Conservation (phyloP, 257 asterid genomes). For the Plectranthus barbatus region DNA sequence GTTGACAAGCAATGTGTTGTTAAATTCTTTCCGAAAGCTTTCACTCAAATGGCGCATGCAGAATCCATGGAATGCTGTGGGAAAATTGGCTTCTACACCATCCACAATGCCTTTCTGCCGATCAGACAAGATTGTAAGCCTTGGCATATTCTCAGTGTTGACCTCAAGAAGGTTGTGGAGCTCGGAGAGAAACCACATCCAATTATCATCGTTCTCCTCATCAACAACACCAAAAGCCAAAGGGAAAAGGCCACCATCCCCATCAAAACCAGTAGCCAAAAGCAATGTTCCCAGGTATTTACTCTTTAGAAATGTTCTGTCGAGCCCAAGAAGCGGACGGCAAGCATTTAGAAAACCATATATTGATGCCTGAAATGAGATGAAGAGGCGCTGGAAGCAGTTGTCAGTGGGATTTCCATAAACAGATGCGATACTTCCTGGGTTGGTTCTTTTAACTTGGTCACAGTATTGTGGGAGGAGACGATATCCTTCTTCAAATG, state of each 20-base stretch:
- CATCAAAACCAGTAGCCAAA: constrained; percentile 91
- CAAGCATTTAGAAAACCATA: constrained; percentile 88
- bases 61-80: constrained; percentile 88
- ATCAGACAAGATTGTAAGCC: constrained; percentile 84
- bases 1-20: constrained; percentile 77
- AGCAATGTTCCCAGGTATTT: constrained; percentile 85
- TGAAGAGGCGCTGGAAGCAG: constrained; percentile 83
- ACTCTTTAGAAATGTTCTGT: constrained; percentile 73
- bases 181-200: constrained; percentile 99
- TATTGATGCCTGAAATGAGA: constrained; percentile 85
- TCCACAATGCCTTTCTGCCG: constrained; percentile 79
- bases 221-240: constrained; percentile 94
- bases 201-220: constrained; percentile 80
- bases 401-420: constrained; percentile 57
- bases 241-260: constrained; percentile 87
- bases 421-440: constrained; percentile 85
- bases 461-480: constrained; percentile 88
- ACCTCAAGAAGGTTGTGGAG: constrained; percentile 79
- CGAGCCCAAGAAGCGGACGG: constrained; percentile 91
- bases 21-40: constrained; percentile 80
- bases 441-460: constrained; percentile 79
- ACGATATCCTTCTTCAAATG: constrained; percentile 92
- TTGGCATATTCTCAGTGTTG: constrained; percentile 92
- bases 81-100: constrained; percentile 84
- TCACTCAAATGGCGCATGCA: constrained; percentile 93